phyloP scores from a whole-genome alignment of 2,329 filamentous ascomycete genomes.

The Fusarium sp. region DNA sequence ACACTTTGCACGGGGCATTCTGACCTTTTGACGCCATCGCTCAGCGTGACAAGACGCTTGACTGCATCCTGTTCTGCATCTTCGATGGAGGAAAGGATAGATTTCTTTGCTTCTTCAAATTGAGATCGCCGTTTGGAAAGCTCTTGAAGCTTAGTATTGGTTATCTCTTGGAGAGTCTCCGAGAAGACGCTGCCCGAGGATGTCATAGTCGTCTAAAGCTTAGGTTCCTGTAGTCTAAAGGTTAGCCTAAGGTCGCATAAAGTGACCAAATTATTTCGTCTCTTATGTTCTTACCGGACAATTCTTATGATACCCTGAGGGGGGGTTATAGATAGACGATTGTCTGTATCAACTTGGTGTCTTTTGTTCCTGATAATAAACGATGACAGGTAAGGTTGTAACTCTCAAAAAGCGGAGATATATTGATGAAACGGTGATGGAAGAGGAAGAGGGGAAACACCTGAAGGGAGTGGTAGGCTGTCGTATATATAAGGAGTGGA shows the following conservation, averaged over 20 bases:
- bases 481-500: conserved; percentile 25
- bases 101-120: conserved; percentile 52
- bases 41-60: conserved; percentile 49
- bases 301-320: no score
- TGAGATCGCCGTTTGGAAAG: conserved; percentile 53
- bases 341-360: neutral
- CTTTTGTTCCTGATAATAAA: neutral
- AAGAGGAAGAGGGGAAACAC: neutral
- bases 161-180: conserved; percentile 57
- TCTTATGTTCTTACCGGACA: no score
- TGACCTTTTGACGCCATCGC: conserved; percentile 51
- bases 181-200: conserved; percentile 54
- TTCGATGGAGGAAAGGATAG: conserved; percentile 45
- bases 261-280: no score
- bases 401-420: neutral
- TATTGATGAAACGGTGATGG: neutral
- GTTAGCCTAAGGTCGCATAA: no score
- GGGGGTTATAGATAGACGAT: neutral
- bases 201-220: conserved; percentile 36
- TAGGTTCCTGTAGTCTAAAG: neutral
- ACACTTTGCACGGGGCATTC: no score
- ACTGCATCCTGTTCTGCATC: conserved; percentile 43
- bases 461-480: neutral
- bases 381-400: neutral
- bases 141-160: conserved; percentile 57